These are phyloP conservation scores for Lolium multiflorum DNA, from an alignment of 176 grass and related monocot species.

Conservation along the genomic window DNA sequence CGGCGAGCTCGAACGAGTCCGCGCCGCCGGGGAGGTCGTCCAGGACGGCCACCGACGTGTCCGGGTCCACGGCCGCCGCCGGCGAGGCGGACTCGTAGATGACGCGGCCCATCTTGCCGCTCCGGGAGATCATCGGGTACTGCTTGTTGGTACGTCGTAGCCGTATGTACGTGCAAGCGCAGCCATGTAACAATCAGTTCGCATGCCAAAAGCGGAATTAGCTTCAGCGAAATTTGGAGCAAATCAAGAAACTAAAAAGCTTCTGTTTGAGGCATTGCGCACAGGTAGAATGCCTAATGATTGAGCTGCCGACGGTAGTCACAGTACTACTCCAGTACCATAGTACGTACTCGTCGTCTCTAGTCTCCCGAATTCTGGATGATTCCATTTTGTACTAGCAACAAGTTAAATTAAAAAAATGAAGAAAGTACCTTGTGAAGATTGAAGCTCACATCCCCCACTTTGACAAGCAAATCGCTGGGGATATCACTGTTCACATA, in stretches of 20 bases:
- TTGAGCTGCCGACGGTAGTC: not conserved
- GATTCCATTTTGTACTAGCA: not conserved
- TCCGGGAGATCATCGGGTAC: conserved; percentile 94
- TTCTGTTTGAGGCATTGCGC: not conserved
- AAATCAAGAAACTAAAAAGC: conserved; percentile 16
- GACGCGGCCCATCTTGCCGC: conserved; percentile 78
- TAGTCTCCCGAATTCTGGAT: not conserved
- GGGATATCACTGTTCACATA: conserved; percentile 93
- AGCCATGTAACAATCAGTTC: not conserved
- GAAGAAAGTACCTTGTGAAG: conserved; percentile 80
- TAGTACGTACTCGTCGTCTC: not conserved
- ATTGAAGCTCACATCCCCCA: conserved; percentile 84
- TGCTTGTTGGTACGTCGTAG: conserved; percentile 19
- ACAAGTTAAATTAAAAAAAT: too few species aligned
- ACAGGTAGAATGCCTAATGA: not conserved
- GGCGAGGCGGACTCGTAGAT: conserved; percentile 64
- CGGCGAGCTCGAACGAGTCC: conserved; percentile 80
- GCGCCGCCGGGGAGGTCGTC: conserved; percentile 77
- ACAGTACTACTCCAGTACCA: not conserved
- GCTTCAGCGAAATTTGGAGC: not conserved
- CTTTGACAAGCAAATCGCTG: conserved; percentile 86
- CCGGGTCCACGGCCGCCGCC: conserved; percentile 19
- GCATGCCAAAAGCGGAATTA: not conserved
- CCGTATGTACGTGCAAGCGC: not conserved
- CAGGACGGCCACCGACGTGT: conserved; percentile 56